A percentile compares a stretch with the other conserved stretches of the same genome.
These are phyloP conservation scores for Isatis lusitanica DNA, from an alignment of 441 rosid genomes.

Conservation along the genomic window DNA sequence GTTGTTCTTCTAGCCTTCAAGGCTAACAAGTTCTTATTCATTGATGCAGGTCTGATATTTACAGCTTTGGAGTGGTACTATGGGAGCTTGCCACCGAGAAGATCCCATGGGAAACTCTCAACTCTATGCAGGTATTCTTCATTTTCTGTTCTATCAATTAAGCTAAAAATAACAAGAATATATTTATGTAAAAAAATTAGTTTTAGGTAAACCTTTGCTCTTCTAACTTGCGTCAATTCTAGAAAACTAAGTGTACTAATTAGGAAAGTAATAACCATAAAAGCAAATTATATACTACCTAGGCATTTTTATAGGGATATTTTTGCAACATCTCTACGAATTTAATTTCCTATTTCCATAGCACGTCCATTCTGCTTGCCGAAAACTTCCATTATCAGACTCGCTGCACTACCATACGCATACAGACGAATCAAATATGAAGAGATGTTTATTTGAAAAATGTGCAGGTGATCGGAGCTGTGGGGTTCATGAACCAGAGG, in stretches of 20 bases:
- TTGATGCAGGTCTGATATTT: conserved; percentile 76
- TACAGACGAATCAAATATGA: conserved; percentile 7
- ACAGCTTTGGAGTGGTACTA: conserved; percentile 86
- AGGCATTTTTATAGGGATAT: not conserved
- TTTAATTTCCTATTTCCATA: conserved; percentile 6
- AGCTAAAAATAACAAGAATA: not conserved
- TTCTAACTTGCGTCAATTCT: not conserved
- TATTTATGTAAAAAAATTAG: not conserved
- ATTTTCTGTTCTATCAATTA: not conserved
- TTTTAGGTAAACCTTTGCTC: not conserved
- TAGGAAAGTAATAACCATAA: not conserved
- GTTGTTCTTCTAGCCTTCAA: conserved; percentile 8
- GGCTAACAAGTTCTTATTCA: conserved; percentile 27
- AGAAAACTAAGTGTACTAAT: not conserved
- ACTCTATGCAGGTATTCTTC: conserved; percentile 81
- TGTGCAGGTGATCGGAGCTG: conserved; percentile 94
- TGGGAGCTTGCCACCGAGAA: conserved; percentile 98
- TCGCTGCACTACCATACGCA: not conserved
- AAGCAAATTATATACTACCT: not conserved
- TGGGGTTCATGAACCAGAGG: conserved; percentile 95
- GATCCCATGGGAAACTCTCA: conserved; percentile 97
- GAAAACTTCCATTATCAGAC: conserved; percentile 18
- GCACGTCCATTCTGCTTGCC: not conserved
- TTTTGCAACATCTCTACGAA: not conserved
- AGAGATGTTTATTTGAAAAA: conserved; percentile 35